Conservation (phyloP, 73 alveolate species). For the Tetrahymena elliotti region DNA sequence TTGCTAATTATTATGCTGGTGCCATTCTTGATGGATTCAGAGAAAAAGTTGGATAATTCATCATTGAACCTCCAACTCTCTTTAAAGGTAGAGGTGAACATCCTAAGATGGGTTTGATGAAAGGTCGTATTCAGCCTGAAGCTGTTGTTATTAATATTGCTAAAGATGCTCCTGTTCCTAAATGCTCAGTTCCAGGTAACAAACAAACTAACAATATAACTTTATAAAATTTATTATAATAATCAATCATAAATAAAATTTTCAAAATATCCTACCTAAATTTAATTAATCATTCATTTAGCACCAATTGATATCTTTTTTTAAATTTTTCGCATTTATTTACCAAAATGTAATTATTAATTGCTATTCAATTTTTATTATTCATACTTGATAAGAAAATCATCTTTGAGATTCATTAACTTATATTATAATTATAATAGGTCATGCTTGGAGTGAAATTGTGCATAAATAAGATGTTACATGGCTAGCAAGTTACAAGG, state of each 20-base stretch:
- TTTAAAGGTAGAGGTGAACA: constrained; percentile 99
- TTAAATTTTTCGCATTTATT: too few species aligned
- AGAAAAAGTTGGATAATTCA: constrained; percentile 81
- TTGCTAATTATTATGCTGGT: constrained; percentile 74
- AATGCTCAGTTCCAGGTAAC: constrained; percentile 63
- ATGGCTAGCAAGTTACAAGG: constrained; percentile 96
- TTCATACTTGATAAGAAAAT: too few species aligned
- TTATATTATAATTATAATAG: too few species aligned
- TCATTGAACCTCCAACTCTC: constrained; percentile 97
- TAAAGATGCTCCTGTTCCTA: constrained; percentile 62
- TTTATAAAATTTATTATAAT: too few species aligned
- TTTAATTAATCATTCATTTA: too few species aligned
- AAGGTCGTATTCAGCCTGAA: constrained; percentile 86
- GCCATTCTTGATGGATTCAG: constrained; percentile 90
- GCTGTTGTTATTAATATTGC: constrained; percentile 86
- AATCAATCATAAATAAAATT: background rate
- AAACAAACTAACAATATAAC: too few species aligned
- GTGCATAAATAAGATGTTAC: constrained; percentile 91
- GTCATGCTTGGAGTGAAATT: constrained; percentile 97
- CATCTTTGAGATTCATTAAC: too few species aligned
- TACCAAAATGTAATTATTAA: too few species aligned
- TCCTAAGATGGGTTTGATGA: constrained; percentile 92
- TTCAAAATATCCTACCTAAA: background rate
- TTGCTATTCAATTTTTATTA: too few species aligned
- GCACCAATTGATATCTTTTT: too few species aligned